A percentile compares a stretch with the other conserved stretches of the same genome.
Conservation (phyloP, 805 yeast genomes). For the Hanseniaspora thailandica region DNA sequence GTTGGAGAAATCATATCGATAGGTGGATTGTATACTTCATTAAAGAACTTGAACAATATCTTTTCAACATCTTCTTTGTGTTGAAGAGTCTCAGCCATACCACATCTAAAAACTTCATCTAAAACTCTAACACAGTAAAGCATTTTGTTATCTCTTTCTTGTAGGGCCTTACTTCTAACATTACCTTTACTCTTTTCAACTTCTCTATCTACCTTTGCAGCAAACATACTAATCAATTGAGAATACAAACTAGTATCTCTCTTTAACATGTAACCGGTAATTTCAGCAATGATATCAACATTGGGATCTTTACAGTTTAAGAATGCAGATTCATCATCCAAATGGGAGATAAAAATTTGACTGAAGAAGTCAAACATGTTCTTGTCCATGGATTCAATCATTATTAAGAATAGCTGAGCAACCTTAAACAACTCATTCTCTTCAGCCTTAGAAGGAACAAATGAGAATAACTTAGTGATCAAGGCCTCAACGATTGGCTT, state of each 20-base stretch:
- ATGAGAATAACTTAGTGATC: constrained; percentile 44
- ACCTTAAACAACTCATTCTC: constrained; percentile 31
- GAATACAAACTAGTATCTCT: constrained; percentile 34
- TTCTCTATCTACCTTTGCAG: constrained; percentile 48
- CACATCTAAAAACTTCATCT: constrained; percentile 58
- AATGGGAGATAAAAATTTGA: constrained; percentile 26
- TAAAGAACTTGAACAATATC: constrained; percentile 24
- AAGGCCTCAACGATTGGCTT: constrained; percentile 46
- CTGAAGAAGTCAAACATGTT: constrained; percentile 39
- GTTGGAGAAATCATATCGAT: constrained; percentile 49
- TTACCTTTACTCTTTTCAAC: constrained; percentile 72
- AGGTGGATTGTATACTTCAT: constrained; percentile 37
- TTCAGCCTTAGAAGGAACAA: constrained; percentile 44
- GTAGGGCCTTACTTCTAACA: constrained; percentile 50
- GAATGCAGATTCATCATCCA: constrained; percentile 40
- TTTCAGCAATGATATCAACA: constrained; percentile 56
- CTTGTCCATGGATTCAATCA: constrained; percentile 51
- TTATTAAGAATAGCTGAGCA: constrained; percentile 36
- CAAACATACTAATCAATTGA: constrained; percentile 17
- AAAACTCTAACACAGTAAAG: constrained; percentile 60
- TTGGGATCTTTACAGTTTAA: constrained; percentile 48
- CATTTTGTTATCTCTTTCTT: constrained; percentile 67
- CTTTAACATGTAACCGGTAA: constrained; percentile 60
- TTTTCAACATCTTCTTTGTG: constrained; percentile 37
- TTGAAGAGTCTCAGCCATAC: constrained; percentile 40